Base-by-base conservation (phyloP, 305 asterid species). In the Caryopteris hybrid region DNA sequence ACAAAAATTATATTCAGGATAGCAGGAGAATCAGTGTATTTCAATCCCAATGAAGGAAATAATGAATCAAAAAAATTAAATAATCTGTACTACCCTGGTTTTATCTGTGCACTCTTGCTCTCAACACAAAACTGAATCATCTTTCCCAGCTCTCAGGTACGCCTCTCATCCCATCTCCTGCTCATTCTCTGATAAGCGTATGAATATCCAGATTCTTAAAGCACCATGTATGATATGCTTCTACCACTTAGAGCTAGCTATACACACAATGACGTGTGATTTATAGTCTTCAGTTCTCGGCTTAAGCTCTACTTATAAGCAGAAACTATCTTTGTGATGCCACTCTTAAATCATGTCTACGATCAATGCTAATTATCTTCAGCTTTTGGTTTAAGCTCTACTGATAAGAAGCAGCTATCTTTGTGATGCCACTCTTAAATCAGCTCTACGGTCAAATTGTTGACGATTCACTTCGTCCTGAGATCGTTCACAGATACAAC, bases 401-500 rank as follows among this genome's bases (percentile, higher is more conserved):
- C 61, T 36, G 39, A 58, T 29, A 63, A 52, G 13, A 43, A 34
- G 39, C 57, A 62, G 46, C 68, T 71, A 69, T 38, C 38, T 8
- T 36, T 65, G 39, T 43, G 65, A 42, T 46, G 69, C 54, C 34
- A 47, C 63, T 55, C 36, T 52, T 9, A 0, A 10, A n/a, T 41
- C 43, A 17, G 69, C 62, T 69, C 55, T 61, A 48, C 11, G 48
- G 64, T 73, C 58, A 57, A 57, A 53, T 66, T 52, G 50, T 17
- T 14, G 66, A 7, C 29, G 52, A 36, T 31, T 75, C 33, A 25
- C n/a, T 39, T 60, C 43, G 52, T 64, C 67, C 66, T 42, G 51
- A 27, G 85, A 56, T 66, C 48, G 57, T 38, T 78, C 81, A 61
- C 98, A 92, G 41, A 92, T 45, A 69, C 98, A 92, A 66, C 88